A percentile compares a stretch with the other conserved stretches of the same genome.
These are phyloP conservation scores for Irpex sp. DNA, from an alignment of 1,284 basidiomycete genomes.

Conservation along the genomic window DNA sequence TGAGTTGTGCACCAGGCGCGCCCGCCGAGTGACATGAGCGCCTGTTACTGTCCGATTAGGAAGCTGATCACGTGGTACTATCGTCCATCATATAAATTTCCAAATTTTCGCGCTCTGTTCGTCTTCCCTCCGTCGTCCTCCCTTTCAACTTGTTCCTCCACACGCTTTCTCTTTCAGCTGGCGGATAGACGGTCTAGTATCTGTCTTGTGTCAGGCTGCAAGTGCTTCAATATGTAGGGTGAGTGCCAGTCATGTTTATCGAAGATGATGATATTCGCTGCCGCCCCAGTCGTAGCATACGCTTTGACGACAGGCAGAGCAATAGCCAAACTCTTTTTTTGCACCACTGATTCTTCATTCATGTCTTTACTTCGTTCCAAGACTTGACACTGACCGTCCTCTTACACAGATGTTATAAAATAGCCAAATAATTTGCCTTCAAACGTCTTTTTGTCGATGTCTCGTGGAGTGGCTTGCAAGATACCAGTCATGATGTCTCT, in stretches of 20 bases:
- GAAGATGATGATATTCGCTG: constrained; percentile 28
- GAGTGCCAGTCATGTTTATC: constrained; percentile 9
- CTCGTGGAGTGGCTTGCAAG: too few relatives aligned
- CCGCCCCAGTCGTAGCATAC: constrained; percentile 32
- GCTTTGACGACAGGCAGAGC: constrained; percentile 33
- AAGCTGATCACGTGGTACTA: constrained; percentile 4
- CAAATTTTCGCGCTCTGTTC: constrained; percentile 4
- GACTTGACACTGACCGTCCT: background rate
- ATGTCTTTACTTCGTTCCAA: background rate
- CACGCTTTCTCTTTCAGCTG: background rate
- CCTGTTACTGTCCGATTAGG: background rate
- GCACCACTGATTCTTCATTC: constrained; percentile 4
- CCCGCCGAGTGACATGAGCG: background rate
- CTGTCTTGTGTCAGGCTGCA: background rate
- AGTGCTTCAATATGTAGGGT: constrained; percentile 4
- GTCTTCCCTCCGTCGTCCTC: background rate
- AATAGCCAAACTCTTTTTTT: constrained; percentile 26
- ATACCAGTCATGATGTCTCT: too few relatives aligned
- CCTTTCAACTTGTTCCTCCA: background rate
- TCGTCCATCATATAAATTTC: constrained; percentile 1
- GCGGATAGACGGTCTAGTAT: background rate
- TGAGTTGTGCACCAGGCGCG: background rate
- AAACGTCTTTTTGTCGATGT: too few relatives aligned
- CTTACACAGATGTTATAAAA: background rate
- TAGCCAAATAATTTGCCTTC: too few relatives aligned